Evolutionary conservation across 192 early-diverging fungal genomes (phyloP), one percentile per base, ranked within the genome.

Genomic region (Coemansia furcata): DNA sequence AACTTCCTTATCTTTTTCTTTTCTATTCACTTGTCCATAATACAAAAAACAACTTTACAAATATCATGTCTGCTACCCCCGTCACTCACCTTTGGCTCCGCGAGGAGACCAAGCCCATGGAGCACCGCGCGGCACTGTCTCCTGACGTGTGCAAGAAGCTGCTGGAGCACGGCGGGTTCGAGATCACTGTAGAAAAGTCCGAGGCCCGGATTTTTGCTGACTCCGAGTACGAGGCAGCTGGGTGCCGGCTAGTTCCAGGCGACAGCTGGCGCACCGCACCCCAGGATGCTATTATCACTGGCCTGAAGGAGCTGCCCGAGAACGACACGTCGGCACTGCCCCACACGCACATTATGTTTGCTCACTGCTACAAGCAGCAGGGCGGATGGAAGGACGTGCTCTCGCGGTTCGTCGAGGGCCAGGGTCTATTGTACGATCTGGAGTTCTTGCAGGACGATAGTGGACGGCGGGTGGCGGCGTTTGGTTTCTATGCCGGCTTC

Each of bases 321-420:
- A 90, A 92, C 77, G 95, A 97, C 83, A 80, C 86, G 42, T 88
- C 92, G 29, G 92, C 97, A 52, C 88, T 99, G 23, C 78, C 87
- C 14, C 97, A 99, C 77, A 87, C 87, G 49, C 97, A 98, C 84
- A 96, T 98, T 71, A 95, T 96, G 87, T 98, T 98, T 80, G 97
- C 97, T 44, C 97, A 98, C 79, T 98, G 97, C 86, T 98, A 88
- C 87, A 98, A 98, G 88, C 81, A 87, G 67, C 97, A 98, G 81
- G 91, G 82, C 62, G 97, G 95, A 19, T 98, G 97, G 97, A 88
- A 87, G 71, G 89, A 96, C 40, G 88, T 97, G 35, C 84, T 99
- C 30, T 79, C 71, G 36, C 87, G 95, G 62, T 99, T 99, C 71
- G 84, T 89, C 73, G 73, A 80, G 52, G 97, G 95, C 17, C 87